Evolutionary conservation across 116 monocot genomes (phyloP), one percentile per base, ranked within the genome.

Genomic region (Papilionanthe hybrid): DNA sequence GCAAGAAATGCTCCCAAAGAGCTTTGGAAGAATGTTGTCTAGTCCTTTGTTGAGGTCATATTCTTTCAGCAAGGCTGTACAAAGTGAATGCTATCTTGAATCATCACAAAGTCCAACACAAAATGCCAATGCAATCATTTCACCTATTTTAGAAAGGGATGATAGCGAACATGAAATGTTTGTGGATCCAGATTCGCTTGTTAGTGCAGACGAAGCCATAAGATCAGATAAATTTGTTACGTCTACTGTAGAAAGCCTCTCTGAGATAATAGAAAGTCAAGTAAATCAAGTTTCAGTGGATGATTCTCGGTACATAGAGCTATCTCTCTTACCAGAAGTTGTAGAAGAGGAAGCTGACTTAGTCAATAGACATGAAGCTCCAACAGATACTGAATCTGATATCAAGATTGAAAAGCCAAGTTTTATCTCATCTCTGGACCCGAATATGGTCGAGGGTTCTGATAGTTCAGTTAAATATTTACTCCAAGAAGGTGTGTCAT

Each of bases 1-100:
- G 30, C 69, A 50, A 15, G 82, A 44, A 17, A 83, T 74, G 53
- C 27, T 72, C 1, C 15, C 74, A 58, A 83, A 63, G 63, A 42
- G 58, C 23, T 79, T 88, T 18, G 81, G 82, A 67, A 89, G 86
- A 77, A 81, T 85, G 41, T 43, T 83, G 27, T 93, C 89, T 69
- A 80, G 75, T 42, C 86, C 85, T 48, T 83, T 86, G 66, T 55
- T 85, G 27, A 57, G 42, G 4, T 50, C 82, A 42, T 82, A 68
- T 74, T 71, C 83, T 74, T 5, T 75, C 29, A 75, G 76, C 58
- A 47, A 81, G 60, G 72, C 65, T 80, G 28, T 10, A 49, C 48
- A 78, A 29, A 48, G 20, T 71, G 68, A 79, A 20, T 42, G 41
- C 45, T 57, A 73, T 65, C n/a, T 41, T 78, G 72, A 44, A 30